Conservation (phyloP, 352 stramenopile species). For the Phytophthora sp. region DNA sequence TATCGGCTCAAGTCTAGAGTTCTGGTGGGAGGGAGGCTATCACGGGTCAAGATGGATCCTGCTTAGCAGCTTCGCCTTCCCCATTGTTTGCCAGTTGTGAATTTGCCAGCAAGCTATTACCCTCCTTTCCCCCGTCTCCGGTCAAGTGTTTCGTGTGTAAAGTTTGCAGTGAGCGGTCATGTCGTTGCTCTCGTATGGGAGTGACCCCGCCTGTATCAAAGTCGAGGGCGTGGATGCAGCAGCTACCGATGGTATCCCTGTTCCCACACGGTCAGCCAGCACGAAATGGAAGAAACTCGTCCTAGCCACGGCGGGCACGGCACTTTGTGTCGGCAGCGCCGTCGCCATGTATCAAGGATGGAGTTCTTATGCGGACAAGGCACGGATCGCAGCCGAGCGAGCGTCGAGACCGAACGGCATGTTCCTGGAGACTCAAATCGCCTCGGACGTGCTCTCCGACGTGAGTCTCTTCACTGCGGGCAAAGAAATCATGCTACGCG, state of each 20-base stretch:
- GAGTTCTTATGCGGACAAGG: slow-evolving; percentile 12
- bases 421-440: slow-evolving; percentile 30
- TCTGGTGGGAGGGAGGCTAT: no score
- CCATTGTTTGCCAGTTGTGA: no score
- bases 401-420: slow-evolving; percentile 18
- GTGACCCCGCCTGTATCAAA: slow-evolving; percentile 17
- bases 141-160: slow-evolving; percentile 11
- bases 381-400: not conserved
- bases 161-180: slow-evolving; percentile 26
- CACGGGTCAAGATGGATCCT: no score
- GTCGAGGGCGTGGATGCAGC: slow-evolving; percentile 5
- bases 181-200: slow-evolving; percentile 31
- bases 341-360: slow-evolving; percentile 31
- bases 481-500: slow-evolving; percentile 35
- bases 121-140: no score
- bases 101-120: slow-evolving; percentile 26
- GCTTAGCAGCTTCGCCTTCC: no score
- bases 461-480: slow-evolving; percentile 11
- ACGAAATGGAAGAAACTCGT: slow-evolving; percentile 26
- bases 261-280: slow-evolving; percentile 1
- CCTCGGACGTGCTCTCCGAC: slow-evolving; percentile 15
- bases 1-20: no score
- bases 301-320: slow-evolving; percentile 15
- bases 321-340: slow-evolving; percentile 21
- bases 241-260: no score